Base-by-base conservation (phyloP, 1,139 yeast species). In the Sugiyamaella neomexicana region DNA sequence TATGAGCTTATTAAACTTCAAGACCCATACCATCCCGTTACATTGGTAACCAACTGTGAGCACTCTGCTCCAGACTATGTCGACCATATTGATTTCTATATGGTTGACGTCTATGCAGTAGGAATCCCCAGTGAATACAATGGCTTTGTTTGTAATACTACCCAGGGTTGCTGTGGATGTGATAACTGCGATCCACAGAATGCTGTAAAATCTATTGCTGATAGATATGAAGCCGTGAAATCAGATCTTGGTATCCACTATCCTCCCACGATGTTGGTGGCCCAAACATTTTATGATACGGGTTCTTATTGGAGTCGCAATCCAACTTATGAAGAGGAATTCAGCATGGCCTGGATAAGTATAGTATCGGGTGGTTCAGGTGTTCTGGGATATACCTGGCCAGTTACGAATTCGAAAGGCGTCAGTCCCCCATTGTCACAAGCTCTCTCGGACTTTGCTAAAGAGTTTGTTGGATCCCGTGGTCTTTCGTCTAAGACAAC, bases 21-120 rank as follows among this genome's bases (percentile, higher is more conserved):
- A 46, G 58, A 56, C 34, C 58, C 58, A 7, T 56, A 56, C 23
- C 58, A 56, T 23, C 58, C 58, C 17, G 58, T 56, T 13, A 56
- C 58, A 3, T 42, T 56, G 12, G 58, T 56, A 13, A 56, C 55
- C 10, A 56, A 56, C 43, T 56, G 58, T 44, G 47, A 56, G 17
- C 58, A 56, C 37, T 37, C 53, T 20, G 50, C 55, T 31, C 56
- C 58, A 5, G 53, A 37, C 32, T 56, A 49, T 47, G 53, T 42
- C 10, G 49, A 43, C 17, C 57, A 56, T 36, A 36, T 51, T n/a
- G 58, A 56, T 37, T 50, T 56, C 25, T 50, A 50, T 37, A 56
- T 56, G 58, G 54, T 51, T n/a, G 58, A 56, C 31, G 54, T 56
- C 15, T 56, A 56, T 45, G 52, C 58, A 9, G 58, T 56, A 1